Evolutionary conservation across 2,329 filamentous ascomycete species (phyloP).

Genomic region (Colletotrichum eleusines): DNA sequence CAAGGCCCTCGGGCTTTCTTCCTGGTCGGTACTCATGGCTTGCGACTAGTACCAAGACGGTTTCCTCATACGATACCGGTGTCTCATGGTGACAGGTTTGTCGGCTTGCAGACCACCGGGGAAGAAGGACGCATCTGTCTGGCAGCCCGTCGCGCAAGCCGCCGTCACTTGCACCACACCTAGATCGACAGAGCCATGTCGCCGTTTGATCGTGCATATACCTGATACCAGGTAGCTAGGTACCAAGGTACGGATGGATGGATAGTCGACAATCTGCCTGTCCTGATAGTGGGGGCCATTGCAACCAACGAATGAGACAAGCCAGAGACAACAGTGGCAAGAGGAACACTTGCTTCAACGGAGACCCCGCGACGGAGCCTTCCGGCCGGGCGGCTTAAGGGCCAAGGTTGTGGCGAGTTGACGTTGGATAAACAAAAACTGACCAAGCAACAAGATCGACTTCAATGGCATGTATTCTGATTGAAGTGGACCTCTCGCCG

Average conservation of each 20-base stretch:
- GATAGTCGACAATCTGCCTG: background rate
- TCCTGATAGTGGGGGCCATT: background rate
- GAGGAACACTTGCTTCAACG: background rate
- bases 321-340: background rate
- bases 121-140: slow-evolving; percentile 31
- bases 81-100: slow-evolving; percentile 33
- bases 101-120: slow-evolving; percentile 19
- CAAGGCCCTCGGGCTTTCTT: slow-evolving; percentile 25
- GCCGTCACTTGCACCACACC: slow-evolving; percentile 36
- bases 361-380: background rate
- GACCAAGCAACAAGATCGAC: slow-evolving; percentile 14
- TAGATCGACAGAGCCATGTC: slow-evolving; percentile 9
- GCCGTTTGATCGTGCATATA: slow-evolving; percentile 24
- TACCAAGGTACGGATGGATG: too few species aligned
- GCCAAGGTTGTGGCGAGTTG: slow-evolving; percentile 4
- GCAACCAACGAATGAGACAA: slow-evolving; percentile 5
- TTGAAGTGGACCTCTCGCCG: too few species aligned
- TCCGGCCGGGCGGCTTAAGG: background rate
- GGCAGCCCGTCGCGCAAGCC: slow-evolving; percentile 28
- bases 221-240: too few species aligned
- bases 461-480: background rate
- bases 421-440: slow-evolving; percentile 22
- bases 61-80: slow-evolving; percentile 10
- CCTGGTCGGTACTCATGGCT: slow-evolving; percentile 39
- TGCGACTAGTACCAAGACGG: slow-evolving; percentile 19